Evolutionary conservation across 495 filamentous ascomycete genomes (phyloP), one percentile per base, ranked within the genome.

Genomic region (Articulospora tetracladia): DNA sequence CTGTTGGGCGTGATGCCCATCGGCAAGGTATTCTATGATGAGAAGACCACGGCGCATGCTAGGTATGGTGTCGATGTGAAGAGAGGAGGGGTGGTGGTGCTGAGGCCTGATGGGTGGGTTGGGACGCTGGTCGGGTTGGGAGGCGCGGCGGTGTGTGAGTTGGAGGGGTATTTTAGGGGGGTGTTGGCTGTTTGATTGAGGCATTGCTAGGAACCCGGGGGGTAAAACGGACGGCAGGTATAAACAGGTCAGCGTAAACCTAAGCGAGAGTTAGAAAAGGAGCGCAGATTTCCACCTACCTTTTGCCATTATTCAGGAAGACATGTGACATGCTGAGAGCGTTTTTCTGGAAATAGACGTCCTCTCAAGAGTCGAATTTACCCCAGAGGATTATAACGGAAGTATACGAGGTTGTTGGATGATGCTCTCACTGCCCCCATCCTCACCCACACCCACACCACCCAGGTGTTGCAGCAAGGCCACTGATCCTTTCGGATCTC

Each of bases 91-190:
- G 59, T 79, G 15, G 61, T 76, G 8, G 68, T 79, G 0, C 39
- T 78, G 46, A 66, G 77, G 34, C 77, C 77, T 13, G 77, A 79
- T 66, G 76, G 76, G 20, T 79, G 77, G 77, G 66, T 79, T 27
- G 75, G 65, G 1, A 72, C 74, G 10, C 61, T 70, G 19, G 48
- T 66, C 3, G 28, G 30, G 27, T 54, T 77, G 27, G 56, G 53
- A 3, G 20, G 19, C 0, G 47, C 51, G 1, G 52, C 67, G 8
- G 56, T 63, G 39, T n/a, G 17, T 12, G 70, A 71, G 41, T 55
- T 76, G 32, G 68, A 71, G 47, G 34, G 10, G 2, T 77, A 77
- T 62, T 74, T 77, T 26, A 30, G 27, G 13, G 47, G 27, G 10
- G 15, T 63, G 23, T 17, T 57, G 4, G 13, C 46, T 11, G 15